Evolutionary conservation across 2,329 filamentous ascomycete species (phyloP), one percentile per base, ranked within the genome.

Genomic region (Didymella exigua): DNA sequence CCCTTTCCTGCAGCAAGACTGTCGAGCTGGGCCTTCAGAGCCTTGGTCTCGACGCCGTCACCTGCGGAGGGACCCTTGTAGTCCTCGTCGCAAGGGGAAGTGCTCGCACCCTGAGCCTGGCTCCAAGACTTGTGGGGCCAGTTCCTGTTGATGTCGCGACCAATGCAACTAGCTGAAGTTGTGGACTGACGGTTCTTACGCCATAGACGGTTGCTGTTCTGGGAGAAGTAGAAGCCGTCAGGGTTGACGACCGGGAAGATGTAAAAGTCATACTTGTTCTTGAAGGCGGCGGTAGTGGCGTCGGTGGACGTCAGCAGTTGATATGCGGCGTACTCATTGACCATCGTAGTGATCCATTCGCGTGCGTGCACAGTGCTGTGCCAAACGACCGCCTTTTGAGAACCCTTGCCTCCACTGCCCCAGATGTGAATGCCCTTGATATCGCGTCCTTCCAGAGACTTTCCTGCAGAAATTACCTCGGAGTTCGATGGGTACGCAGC

Each of bases 181-280:
- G 66, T 73, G 4, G 48, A 50, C 54, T 75, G 72, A 0, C 74
- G 61, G 61, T 76, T 76, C 65, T 76, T 76, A 50, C 74, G 65
- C 74, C 74, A 76, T 56, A 76, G 44, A 36, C 74, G 72, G 57
- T 76, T 69, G 40, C 52, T 71, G n/a, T 68, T 64, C 47, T 76
- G 74, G 4, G 70, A 67, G 63, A 70, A 76, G 38, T 71, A 68
- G 57, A 76, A 76, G 50, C 74, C 73, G 44, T 75, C 72, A 1
- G 73, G 73, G 61, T 76, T 76, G 21, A 75, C 71, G n/a, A 75
- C 63, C 7, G 73, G 73, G 57, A 75, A 68, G 61, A 89, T 80
- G 70, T 86, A 88, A 61, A 86, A 86, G 72, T 89, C 87, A 66
- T 86, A 87, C 50, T 78, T 83, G 70, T 88, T 79, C 21, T 88